Base-by-base conservation (phyloP, 2,329 filamentous ascomycete genomes). In the Rhynchosporium agropyri region DNA sequence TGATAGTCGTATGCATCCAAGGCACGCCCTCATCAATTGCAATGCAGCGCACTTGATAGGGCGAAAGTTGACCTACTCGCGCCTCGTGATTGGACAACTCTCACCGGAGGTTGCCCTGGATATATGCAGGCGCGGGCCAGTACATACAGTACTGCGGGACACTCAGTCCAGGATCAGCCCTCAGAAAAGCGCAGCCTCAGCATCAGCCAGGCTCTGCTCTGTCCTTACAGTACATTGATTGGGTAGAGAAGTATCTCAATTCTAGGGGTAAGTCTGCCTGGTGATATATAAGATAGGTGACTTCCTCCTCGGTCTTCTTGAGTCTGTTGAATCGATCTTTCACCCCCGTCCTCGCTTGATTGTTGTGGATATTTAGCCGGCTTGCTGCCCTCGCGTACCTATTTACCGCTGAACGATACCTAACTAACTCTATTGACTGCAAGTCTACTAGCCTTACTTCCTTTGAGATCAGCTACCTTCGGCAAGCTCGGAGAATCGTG, bases 171-270 rank as follows among this genome's bases (percentile, higher is more conserved):
- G 40, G 15, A 43, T 12, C 36, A n/a, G 20, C 20, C 33, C 33
- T 33, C 15, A 38, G 51, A 54, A 53, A 12, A 26, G 51, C 51
- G 5, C 33, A 36, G 33, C 33, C 43, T 45, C 40, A 57, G 54
- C 54, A 40, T 57, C 38, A 57, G 54, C 54, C 54, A 26, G 54
- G 38, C 42, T 46, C 40, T 29, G 42, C 31, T 29, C 38, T 43
- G n/a, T 31, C 43, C 4, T 9, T 42, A 6, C n/a, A n/a, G n/a
- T n/a, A n/a, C 8, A 57, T 33, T n/a, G 4, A 15, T 42, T n/a
- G 6, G 43, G 36, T 12, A 12, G 13, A 33, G 29, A 12, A 12
- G 5, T 29, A 31, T n/a, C 33, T n/a, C 46, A 28, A 9, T 28
- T 50, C 4, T n/a, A 45, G 6, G 45, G 9, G 26, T 13, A 20